phyloP scores from a whole-genome alignment of 2,329 filamentous ascomycete species.

The Diplodia sapinea region DNA sequence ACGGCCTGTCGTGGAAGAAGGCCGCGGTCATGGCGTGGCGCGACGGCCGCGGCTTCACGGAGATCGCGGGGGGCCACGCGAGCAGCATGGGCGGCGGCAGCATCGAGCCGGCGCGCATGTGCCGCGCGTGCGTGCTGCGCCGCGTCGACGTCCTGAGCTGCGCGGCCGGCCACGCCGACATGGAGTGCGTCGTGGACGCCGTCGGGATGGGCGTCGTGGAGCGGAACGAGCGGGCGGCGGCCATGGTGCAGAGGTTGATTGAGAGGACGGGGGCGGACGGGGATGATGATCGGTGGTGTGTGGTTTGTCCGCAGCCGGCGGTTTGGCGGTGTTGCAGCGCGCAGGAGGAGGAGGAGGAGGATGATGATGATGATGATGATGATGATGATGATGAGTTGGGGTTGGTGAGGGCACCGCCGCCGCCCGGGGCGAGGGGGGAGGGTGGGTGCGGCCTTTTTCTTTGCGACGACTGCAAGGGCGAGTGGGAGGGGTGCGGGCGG shows the following conservation, averaged over 20 bases:
- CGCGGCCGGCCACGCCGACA: neutral
- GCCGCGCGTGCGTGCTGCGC: constrained; percentile 39
- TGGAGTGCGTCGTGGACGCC: neutral
- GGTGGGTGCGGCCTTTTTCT: constrained; percentile 41
- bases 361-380: neutral
- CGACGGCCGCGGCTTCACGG: constrained; percentile 46
- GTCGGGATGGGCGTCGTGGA: neutral
- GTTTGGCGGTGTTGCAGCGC: constrained; percentile 39
- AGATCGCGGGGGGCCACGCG: constrained; percentile 48
- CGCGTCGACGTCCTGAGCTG: constrained; percentile 43
- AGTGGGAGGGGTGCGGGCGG: constrained; percentile 33
- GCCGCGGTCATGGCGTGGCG: constrained; percentile 46
- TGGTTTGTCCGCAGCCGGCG: constrained; percentile 46
- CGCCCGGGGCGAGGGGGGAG: neutral
- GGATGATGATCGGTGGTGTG: constrained; percentile 40
- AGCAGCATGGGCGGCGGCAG: constrained; percentile 33
- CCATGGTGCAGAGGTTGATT: constrained; percentile 7
- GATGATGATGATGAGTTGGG: constrained; percentile 30
- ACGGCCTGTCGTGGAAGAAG: constrained; percentile 46
- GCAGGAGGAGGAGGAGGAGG: constrained; percentile 25
- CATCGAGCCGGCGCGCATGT: constrained; percentile 45
- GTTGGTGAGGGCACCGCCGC: constrained; percentile 1
- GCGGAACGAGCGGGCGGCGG: neutral
- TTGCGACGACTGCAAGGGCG: constrained; percentile 36
- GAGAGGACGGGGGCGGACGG: no score